Evolutionary conservation across 179 eudicot species (phyloP).

Genomic region (Silene coronaria): DNA sequence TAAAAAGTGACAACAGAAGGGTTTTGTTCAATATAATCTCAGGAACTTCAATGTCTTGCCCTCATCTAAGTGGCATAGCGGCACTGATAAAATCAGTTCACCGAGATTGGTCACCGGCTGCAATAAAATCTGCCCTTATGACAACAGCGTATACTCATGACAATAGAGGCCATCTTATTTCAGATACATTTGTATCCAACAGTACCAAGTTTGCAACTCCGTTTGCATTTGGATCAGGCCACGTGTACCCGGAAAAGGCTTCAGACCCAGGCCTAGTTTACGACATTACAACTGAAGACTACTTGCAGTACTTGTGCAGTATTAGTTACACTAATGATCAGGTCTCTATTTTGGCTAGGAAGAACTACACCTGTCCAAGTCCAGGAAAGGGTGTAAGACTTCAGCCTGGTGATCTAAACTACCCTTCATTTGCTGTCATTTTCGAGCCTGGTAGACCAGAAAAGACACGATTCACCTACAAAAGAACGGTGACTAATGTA

Average conservation of each 20-base stretch:
- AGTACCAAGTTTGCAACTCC: constrained; percentile 49
- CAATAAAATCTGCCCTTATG: constrained; percentile 71
- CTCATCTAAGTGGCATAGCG: constrained; percentile 66
- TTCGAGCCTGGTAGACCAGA: constrained; percentile 25
- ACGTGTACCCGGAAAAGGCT: constrained; percentile 59
- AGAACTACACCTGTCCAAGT: constrained; percentile 42
- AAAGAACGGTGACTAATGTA: constrained; percentile 64
- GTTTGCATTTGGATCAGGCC: constrained; percentile 65
- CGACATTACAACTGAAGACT: constrained; percentile 45
- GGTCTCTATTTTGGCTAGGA: constrained; percentile 39
- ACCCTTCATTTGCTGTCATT: constrained; percentile 59
- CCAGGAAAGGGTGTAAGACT: constrained; percentile 14
- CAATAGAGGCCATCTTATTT: constrained; percentile 34
- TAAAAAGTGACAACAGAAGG: constrained; percentile 45
- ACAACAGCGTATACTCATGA: constrained; percentile 55
- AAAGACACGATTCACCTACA: constrained; percentile 32
- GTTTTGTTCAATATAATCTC: constrained; percentile 57
- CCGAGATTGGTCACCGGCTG: constrained; percentile 65
- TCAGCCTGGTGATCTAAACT: constrained; percentile 56
- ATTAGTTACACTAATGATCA: constrained; percentile 47
- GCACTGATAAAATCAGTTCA: constrained; percentile 55
- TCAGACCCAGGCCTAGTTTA: constrained; percentile 62
- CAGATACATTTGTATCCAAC: constrained; percentile 38
- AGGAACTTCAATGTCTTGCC: constrained; percentile 84
- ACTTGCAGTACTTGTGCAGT: constrained; percentile 54